Evolutionary conservation across 345 rosid species (phyloP).

Genomic region (Eucalyptus leucophloia): DNA sequence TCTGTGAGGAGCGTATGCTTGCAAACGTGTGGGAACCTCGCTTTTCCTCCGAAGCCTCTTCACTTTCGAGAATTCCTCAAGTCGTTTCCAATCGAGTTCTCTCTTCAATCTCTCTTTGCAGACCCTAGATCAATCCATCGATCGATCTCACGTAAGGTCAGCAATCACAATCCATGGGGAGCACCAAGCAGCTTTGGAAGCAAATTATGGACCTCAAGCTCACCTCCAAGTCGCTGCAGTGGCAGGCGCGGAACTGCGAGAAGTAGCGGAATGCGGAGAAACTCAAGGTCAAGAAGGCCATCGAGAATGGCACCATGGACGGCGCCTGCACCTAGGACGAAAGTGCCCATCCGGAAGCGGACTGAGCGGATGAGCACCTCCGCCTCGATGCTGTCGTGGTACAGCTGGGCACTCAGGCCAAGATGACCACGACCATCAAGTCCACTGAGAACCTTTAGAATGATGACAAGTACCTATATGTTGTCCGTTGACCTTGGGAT

Average conservation of each 20-base stretch:
- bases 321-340: too few relatives aligned
- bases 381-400: conserved; percentile 90
- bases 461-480: not conserved
- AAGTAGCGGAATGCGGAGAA: too few relatives aligned
- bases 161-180: too few relatives aligned
- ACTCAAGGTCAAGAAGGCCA: too few relatives aligned
- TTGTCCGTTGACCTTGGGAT: not conserved
- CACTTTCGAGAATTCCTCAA: not conserved
- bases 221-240: too few relatives aligned
- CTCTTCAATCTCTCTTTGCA: not conserved
- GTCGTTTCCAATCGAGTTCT: not conserved
- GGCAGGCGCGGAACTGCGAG: too few relatives aligned
- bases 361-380: conserved; percentile 95
- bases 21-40: not conserved
- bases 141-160: not conserved
- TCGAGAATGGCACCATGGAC: too few relatives aligned
- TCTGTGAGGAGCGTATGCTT: not conserved
- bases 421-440: conserved; percentile 82
- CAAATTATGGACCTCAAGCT: too few relatives aligned
- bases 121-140: not conserved
- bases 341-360: conserved; percentile 33
- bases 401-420: conserved; percentile 89
- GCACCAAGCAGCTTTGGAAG: too few relatives aligned
- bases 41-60: not conserved
- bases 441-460: conserved; percentile 16